phyloP scores from a whole-genome alignment of 2,329 filamentous ascomycete species.

The Elsinoe perseae region DNA sequence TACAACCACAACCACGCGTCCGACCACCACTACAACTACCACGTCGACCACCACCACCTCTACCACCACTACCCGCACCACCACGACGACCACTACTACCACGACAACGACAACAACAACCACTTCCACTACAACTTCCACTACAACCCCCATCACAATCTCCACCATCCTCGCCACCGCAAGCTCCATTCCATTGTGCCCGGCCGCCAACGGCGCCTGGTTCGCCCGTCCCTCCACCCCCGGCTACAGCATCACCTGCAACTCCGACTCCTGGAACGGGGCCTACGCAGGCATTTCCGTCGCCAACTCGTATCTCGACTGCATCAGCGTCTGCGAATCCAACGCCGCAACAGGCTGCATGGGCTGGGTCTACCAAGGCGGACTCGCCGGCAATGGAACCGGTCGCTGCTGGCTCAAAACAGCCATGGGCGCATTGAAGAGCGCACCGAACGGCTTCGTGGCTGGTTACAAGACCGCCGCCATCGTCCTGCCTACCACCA shows the following conservation, averaged over 20 bases:
- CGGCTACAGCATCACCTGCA: conserved; percentile 17
- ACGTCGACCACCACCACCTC: not conserved
- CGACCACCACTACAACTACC: conserved; percentile 9
- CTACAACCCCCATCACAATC: conserved; percentile 1
- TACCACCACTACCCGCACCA: not conserved
- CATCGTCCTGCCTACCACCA: not conserved
- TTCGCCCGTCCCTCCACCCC: conserved; percentile 18
- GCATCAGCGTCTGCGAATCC: conserved; percentile 18
- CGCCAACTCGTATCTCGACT: conserved; percentile 18
- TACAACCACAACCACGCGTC: not conserved
- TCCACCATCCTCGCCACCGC: conserved; percentile 11
- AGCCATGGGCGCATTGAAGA: conserved; percentile 15
- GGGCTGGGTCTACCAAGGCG: conserved; percentile 20
- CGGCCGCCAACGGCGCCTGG: conserved; percentile 13
- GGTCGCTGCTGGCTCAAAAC: conserved; percentile 24
- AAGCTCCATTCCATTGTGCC: conserved; percentile 20
- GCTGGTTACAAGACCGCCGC: conserved; percentile 14
- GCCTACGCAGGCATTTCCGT: conserved; percentile 17
- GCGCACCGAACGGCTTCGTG: conserved; percentile 12
- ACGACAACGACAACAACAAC: conserved; percentile 5
- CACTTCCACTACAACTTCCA: conserved; percentile 9
- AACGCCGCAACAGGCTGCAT: conserved; percentile 15
- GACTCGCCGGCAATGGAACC: conserved; percentile 19
- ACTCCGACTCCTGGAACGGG: conserved; percentile 17
- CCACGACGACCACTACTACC: not conserved